These are phyloP conservation scores for Cercophora newfieldiana DNA, from an alignment of 495 filamentous ascomycete genomes.

Conservation along the genomic window DNA sequence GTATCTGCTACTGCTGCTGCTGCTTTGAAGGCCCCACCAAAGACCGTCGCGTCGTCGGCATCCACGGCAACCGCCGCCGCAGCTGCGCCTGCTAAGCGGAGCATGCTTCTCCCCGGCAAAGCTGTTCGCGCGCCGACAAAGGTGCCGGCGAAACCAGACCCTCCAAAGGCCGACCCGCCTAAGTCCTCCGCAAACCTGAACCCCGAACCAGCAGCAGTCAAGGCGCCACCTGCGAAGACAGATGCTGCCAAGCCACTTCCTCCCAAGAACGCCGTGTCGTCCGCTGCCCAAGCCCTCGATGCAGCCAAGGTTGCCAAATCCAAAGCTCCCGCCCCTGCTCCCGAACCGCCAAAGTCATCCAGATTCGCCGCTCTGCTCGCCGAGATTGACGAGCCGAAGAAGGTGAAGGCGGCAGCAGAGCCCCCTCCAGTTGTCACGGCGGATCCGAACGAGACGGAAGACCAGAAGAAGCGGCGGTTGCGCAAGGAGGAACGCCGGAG, in stretches of 20 bases:
- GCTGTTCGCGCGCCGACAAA: conserved; percentile 32
- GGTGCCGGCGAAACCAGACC: conserved; percentile 32
- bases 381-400: conserved; percentile 63
- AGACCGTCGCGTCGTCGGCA: conserved; percentile 15
- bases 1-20: conserved; percentile 1
- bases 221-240: conserved; percentile 17
- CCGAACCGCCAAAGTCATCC: conserved; percentile 27
- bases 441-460: conserved; percentile 67
- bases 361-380: conserved; percentile 56
- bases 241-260: conserved; percentile 2
- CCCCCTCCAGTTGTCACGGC: conserved; percentile 51
- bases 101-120: conserved; percentile 38
- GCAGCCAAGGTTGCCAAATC: conserved; percentile 22
- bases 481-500: conserved; percentile 77
- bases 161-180: conserved; percentile 15
- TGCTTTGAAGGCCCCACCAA: background rate
- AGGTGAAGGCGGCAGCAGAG: conserved; percentile 35
- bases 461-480: conserved; percentile 69
- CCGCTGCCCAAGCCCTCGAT: conserved; percentile 5
- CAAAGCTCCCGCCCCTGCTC: conserved; percentile 17
- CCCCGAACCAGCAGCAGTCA: background rate
- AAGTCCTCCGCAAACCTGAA: conserved; percentile 13
- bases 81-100: conserved; percentile 23
- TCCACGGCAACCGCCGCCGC: conserved; percentile 23
- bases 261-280: background rate